Base-by-base conservation (phyloP, 805 yeast genomes). In the Starmerella tilneyi region DNA sequence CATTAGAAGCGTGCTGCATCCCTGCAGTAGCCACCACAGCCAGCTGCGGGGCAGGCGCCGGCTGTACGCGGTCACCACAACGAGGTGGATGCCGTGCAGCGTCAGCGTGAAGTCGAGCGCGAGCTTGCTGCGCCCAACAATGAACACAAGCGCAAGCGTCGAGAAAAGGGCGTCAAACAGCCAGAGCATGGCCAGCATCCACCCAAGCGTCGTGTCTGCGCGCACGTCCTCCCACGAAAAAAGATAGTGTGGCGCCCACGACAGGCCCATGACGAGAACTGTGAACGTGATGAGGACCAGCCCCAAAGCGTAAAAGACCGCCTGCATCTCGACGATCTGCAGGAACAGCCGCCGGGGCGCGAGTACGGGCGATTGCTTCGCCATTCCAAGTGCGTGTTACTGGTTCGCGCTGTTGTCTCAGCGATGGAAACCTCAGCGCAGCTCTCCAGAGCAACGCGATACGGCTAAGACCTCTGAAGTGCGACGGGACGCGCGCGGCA, bases 61-160 rank as follows among this genome's bases (percentile, higher is more conserved):
- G 1, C 84, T 70, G 51, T 76, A 77, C 1, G 75, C 48, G 76
- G 84, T 78, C 0, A 78, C 84, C 3, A 84, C 77, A 3, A 78
- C 43, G 20, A 89, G 63, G 63, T 89, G 81, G 41, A 92, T 73
- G 19, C 81, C 76, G 62, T 92, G 96, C 13, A 89, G 76, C 0
- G 98, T 92, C n/a, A 89, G 59, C 9, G 95, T 96, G 66, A 92
- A 89, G 64, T 89, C 98, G 82, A 95, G 82, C 0, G 96, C 97
- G 41, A 89, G 67, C 61, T 89, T 92, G 33, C 94, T 82, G 46
- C 97, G 70, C 0, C 97, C 96, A 11, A 89, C 95, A 22, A 89
- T 78, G 2, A 88, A 64, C 1, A 94, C 84, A 58, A 89, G 78
- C 59, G 84, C 85, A 9, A 84, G 62, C 1, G 86, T 95, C 54